Evolutionary conservation across 805 yeast species (phyloP).

Genomic region (Cyberlindnera lachancei): DNA sequence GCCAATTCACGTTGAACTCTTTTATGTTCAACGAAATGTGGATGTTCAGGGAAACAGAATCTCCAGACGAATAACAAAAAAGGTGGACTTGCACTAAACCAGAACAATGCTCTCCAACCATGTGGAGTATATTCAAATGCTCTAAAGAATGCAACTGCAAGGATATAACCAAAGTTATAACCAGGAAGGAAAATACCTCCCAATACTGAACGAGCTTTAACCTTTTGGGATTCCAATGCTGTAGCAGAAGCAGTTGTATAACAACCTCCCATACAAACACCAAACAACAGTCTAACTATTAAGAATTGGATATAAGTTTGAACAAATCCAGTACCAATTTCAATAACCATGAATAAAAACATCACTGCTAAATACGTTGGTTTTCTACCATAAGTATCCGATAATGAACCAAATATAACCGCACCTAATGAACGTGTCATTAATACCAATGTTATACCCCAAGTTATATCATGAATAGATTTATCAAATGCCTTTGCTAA

Average conservation of each 20-base stretch:
- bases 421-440: slow-evolving; percentile 70
- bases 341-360: slow-evolving; percentile 43
- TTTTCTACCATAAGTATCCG: slow-evolving; percentile 61
- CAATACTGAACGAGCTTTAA: slow-evolving; percentile 49
- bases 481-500: slow-evolving; percentile 43
- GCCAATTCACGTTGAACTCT: slow-evolving; percentile 18
- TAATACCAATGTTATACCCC: slow-evolving; percentile 68
- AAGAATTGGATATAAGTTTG: slow-evolving; percentile 50
- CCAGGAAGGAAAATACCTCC: slow-evolving; percentile 54
- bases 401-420: slow-evolving; percentile 50
- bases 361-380: slow-evolving; percentile 55
- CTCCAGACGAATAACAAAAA: slow-evolving; percentile 53
- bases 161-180: slow-evolving; percentile 59
- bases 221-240: slow-evolving; percentile 60
- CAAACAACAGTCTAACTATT: slow-evolving; percentile 57
- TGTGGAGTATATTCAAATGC: slow-evolving; percentile 47
- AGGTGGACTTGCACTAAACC: slow-evolving; percentile 70
- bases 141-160: slow-evolving; percentile 58
- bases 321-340: slow-evolving; percentile 61
- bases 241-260: slow-evolving; percentile 61
- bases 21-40: slow-evolving; percentile 34
- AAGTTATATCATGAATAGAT: slow-evolving; percentile 45
- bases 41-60: slow-evolving; percentile 51
- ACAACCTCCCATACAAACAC: slow-evolving; percentile 67
- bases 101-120: slow-evolving; percentile 65